Percentiles rank a stretch among this genome's conserved stretches.
These are phyloP conservation scores for Neopestalotiopsis sp. DNA, from an alignment of 2,329 filamentous ascomycete genomes.

Conservation along the genomic window DNA sequence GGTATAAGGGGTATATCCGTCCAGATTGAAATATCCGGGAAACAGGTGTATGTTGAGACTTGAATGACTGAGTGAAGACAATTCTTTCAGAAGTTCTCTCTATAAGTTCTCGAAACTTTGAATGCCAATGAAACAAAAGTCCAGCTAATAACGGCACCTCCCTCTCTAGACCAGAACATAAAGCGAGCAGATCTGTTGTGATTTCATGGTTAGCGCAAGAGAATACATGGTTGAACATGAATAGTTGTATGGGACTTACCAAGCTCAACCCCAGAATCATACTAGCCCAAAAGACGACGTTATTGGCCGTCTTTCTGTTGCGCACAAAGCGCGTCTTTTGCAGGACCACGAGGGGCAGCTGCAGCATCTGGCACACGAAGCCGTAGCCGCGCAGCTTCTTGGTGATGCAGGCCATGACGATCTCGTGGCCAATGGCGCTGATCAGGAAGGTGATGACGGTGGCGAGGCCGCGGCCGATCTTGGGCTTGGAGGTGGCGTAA, in stretches of 20 bases:
- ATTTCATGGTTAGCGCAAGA: constrained; percentile 15
- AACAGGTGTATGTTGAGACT: background rate
- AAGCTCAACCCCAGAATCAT: constrained; percentile 87
- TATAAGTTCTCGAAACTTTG: background rate
- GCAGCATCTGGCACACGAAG: constrained; percentile 93
- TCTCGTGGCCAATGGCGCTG: constrained; percentile 86
- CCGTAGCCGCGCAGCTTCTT: constrained; percentile 96
- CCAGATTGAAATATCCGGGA: background rate
- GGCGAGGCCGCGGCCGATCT: constrained; percentile 77
- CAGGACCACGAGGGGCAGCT: constrained; percentile 92
- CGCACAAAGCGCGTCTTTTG: constrained; percentile 82
- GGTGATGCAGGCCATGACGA: constrained; percentile 97
- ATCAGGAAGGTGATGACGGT: constrained; percentile 93
- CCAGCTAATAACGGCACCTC: background rate
- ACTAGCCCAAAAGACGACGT: constrained; percentile 87
- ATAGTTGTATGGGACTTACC: constrained; percentile 54
- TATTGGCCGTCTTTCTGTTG: constrained; percentile 80
- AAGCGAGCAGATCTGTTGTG: constrained; percentile 59
- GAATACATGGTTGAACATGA: background rate
- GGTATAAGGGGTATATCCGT: constrained; percentile 7
- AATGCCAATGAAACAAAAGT: background rate
- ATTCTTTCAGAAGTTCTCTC: background rate
- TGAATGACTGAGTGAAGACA: background rate
- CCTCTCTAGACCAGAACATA: constrained; percentile 59
- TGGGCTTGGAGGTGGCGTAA: constrained; percentile 80